Percentiles rank a stretch among this genome's conserved stretches.
phyloP scores from a whole-genome alignment of 2,329 filamentous ascomycete genomes.

The Colletotrichum somersetense region DNA sequence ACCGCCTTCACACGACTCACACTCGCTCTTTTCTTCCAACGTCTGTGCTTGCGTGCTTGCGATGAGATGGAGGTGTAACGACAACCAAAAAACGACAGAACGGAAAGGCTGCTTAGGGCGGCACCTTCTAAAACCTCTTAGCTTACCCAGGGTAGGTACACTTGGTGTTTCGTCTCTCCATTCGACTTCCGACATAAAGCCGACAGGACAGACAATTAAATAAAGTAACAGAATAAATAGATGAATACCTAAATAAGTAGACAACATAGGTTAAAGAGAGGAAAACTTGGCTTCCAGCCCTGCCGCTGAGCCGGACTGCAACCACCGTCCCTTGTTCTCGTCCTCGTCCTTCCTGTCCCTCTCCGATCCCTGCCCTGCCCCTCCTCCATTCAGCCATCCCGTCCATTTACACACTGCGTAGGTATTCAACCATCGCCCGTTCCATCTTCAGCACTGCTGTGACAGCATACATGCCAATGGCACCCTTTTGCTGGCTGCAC shows the following conservation, averaged over 20 bases:
- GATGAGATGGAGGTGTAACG: background rate
- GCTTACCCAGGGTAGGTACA: too few relatives aligned
- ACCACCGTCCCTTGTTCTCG: background rate
- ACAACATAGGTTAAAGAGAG: background rate
- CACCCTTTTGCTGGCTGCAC: slow-evolving; percentile 15
- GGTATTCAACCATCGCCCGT: background rate
- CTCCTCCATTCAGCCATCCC: slow-evolving; percentile 7
- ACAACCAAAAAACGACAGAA: background rate
- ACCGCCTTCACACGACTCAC: slow-evolving; percentile 24
- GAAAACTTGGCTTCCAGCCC: slow-evolving; percentile 1
- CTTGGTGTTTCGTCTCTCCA: background rate
- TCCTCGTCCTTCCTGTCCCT: background rate
- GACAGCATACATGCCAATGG: background rate
- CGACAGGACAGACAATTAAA: background rate
- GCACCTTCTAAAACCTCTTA: background rate
- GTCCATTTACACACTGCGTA: background rate
- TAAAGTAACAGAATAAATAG: too few relatives aligned
- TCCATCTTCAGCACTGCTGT: background rate
- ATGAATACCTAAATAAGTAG: background rate
- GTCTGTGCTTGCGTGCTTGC: background rate
- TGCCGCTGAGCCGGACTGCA: slow-evolving; percentile 15
- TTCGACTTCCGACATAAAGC: background rate
- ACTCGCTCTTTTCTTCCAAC: background rate
- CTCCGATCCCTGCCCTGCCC: background rate
- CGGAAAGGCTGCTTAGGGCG: background rate